Base-by-base conservation (phyloP, 1,284 basidiomycete genomes). In the Neonothopanus nambi region DNA sequence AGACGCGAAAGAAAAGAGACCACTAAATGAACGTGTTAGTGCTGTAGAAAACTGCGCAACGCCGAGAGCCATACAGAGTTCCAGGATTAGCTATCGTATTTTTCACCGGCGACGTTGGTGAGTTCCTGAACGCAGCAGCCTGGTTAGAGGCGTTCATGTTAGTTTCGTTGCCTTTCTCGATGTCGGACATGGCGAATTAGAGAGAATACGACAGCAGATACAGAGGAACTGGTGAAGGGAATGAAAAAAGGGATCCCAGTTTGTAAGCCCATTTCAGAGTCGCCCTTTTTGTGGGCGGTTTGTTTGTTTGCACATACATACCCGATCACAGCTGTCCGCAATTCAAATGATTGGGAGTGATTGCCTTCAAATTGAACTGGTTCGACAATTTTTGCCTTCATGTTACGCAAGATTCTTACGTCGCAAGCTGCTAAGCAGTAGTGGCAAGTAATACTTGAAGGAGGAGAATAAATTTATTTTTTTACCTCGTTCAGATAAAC, bases 1-100 rank as follows among this genome's bases (percentile, higher is more conserved):
- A 2, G 84, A 81, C 8, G 86, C 87, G 67, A 89, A 91, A 44
- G 83, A 81, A 65, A 85, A 85, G 43, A 90, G 71, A 24, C 87
- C 88, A 15, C 73, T 75, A 44, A 30, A 39, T 12, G 28, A 35
- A 35, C 30, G 18, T 26, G 21, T 40, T 15, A 18, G 7, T 12
- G 17, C 13, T 36, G 18, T 4, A 24, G 2, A 50, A 33, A 38
- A 33, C 15, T 15, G 11, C 21, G 5, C 15, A 37, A 33, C 18
- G 23, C 20, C 6, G 8, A 21, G 24, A 21, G 48, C 39, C 79
- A 56, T 63, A 82, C 77, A 82, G 77, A 23, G 80, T 68, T 18
- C 66, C 78, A 1, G 82, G 81, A 64, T 84, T 84, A 33, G 72
- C 83, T 12, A 85, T 70, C 57, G 59, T 67, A 54, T 36, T 48